Conservation (phyloP, 1,284 basidiomycete genomes). For the Wolfiporia cocos region DNA sequence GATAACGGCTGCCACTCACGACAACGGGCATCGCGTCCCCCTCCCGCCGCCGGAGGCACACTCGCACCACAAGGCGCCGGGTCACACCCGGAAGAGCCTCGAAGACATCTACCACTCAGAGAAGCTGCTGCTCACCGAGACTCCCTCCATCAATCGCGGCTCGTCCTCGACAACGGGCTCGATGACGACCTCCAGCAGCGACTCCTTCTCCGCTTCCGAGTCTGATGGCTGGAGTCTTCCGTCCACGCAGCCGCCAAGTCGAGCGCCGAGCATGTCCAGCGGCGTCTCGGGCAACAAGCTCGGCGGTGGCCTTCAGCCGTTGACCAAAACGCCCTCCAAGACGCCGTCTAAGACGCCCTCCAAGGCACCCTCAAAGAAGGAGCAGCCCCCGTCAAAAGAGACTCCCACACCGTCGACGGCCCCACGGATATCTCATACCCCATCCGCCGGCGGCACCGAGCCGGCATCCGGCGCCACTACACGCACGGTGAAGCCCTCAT, state of each 20-base stretch:
- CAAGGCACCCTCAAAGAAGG: constrained; percentile 2
- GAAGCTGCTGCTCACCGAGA: constrained; percentile 14
- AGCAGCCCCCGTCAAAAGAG: constrained; percentile 15
- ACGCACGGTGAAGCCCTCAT: constrained; percentile 16
- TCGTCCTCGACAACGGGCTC: constrained; percentile 30
- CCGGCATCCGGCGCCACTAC: constrained; percentile 17
- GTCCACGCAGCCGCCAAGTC: constrained; percentile 50
- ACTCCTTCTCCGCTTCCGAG: constrained; percentile 48
- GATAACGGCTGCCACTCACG: constrained; percentile 6
- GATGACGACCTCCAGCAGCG: constrained; percentile 30
- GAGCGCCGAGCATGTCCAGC: constrained; percentile 41
- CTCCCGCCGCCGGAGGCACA: constrained; percentile 50
- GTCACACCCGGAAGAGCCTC: constrained; percentile 43
- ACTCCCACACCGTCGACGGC: constrained; percentile 18
- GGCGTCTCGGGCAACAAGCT: constrained; percentile 46
- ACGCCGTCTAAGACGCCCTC: neutral
- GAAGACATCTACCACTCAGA: constrained; percentile 21
- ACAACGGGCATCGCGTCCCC: constrained; percentile 30
- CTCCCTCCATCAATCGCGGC: constrained; percentile 22
- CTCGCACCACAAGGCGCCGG: constrained; percentile 48
- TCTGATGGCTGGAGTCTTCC: constrained; percentile 57
- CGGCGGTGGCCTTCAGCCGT: constrained; percentile 16
- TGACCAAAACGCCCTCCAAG: constrained; percentile 17
- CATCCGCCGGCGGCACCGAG: constrained; percentile 17
- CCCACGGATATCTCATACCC: constrained; percentile 25